Evolutionary conservation across 352 stramenopile species (phyloP), one percentile per base, ranked within the genome.

Genomic region (Phytopythium litorale): DNA sequence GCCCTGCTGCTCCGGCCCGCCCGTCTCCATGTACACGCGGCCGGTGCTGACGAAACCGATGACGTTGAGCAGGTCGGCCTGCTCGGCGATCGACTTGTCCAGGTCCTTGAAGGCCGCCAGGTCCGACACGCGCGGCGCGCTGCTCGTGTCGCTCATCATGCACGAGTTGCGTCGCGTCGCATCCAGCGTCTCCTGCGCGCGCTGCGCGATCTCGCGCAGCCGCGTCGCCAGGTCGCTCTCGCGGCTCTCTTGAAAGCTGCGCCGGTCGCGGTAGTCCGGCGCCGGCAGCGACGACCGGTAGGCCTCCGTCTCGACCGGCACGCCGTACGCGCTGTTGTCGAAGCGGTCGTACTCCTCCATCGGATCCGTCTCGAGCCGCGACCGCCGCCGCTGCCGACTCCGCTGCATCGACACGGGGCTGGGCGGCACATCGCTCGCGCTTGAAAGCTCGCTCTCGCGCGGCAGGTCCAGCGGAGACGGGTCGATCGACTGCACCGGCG

Each of bases 101-200:
- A 91, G 66, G 16, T 88, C 67, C 60, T 87, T 80, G 66, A 89
- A 89, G 43, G 78, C 73, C 18, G 73, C 65, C 52, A 88, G 66
- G 67, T 91, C 79, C 42, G 81, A 91, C 46, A 77, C 67, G 18
- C 81, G 77, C 48, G 81, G 81, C 5, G 79, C 79, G 49, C 79
- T 89, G 60, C 72, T 85, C 37, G 79, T 88, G 62, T 91, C 81
- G 62, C 81, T 91, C 81, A 91, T 88, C 74, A 91, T 80, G 56
- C 70, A 84, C 60, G 79, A 89, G 60, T 89, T 88, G 60, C 81
- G 81, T 43, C 78, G 77, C 28, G 81, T 91, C 40, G 79, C 68
- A 21, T 91, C 81, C 60, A 89, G 60, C 11, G 78, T 69, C 56
- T 91, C 81, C 59, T 89, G 78, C 8, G 81, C 81, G 42, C 73